Evolutionary conservation across 2,329 filamentous ascomycete species (phyloP).

Genomic region (Pezicula radicicola): DNA sequence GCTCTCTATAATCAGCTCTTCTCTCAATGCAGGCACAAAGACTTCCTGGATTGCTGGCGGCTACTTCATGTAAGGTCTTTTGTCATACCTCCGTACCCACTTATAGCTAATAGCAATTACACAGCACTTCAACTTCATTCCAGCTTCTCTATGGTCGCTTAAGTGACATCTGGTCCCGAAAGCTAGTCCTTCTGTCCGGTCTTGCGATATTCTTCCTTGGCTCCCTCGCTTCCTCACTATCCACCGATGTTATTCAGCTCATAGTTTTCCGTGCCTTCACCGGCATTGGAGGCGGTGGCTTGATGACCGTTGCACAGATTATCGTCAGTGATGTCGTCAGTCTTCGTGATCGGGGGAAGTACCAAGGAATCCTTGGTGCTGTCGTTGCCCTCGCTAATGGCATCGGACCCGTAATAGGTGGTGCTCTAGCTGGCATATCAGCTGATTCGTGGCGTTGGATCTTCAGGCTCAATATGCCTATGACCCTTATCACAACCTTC

Average conservation of each 20-base stretch:
- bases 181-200: conserved; percentile 28
- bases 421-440: conserved; percentile 32
- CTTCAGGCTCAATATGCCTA: conserved; percentile 43
- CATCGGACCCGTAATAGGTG: conserved; percentile 52
- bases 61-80: conserved; percentile 48
- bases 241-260: conserved; percentile 37
- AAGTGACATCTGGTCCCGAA: conserved; percentile 45
- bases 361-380: conserved; percentile 31
- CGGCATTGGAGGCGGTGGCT: conserved; percentile 46
- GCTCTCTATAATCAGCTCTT: conserved; percentile 50
- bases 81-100: background rate
- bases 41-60: conserved; percentile 53
- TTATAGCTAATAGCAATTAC: background rate
- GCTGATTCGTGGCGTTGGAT: conserved; percentile 12
- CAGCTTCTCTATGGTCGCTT: conserved; percentile 44
- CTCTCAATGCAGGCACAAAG: conserved; percentile 45
- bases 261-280: conserved; percentile 50
- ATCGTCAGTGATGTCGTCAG: conserved; percentile 48
- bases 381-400: conserved; percentile 52
- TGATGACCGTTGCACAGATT: conserved; percentile 41
- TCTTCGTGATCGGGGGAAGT: conserved; percentile 41
- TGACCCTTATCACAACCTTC: conserved; percentile 43
- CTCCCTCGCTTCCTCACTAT: conserved; percentile 39
- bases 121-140: conserved; percentile 32
- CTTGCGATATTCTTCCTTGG: conserved; percentile 41